Percentiles rank a stretch among this genome's conserved stretches.
Conservation (phyloP, 176 grass and related monocot genomes). For the Avena insularis region DNA sequence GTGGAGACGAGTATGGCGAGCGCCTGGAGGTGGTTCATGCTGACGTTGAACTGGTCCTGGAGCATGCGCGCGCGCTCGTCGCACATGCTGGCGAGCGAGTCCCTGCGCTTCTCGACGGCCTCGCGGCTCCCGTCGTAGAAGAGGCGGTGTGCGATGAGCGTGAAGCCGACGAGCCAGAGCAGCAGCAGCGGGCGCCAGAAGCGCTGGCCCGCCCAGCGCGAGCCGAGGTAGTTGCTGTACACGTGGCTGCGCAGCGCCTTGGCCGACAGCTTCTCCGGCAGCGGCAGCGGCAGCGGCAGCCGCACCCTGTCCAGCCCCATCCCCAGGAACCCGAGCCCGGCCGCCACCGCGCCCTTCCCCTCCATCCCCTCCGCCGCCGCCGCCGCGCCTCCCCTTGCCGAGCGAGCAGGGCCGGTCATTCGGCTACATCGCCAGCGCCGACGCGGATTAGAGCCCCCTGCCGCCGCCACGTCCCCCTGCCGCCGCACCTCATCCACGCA, state of each 20-base stretch:
- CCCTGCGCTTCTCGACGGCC: constrained; percentile 64
- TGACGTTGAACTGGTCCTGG: constrained; percentile 99
- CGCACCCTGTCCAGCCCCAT: constrained; percentile 39
- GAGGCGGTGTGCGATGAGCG: constrained; percentile 27
- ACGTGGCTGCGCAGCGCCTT: constrained; percentile 57
- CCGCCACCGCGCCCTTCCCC: constrained; percentile 14
- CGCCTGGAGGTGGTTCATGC: constrained; percentile 97
- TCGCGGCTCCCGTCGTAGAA: constrained; percentile 39
- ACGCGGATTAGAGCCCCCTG: neutral
- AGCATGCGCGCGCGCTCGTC: constrained; percentile 96
- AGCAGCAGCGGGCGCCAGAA: constrained; percentile 52
- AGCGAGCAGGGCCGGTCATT: constrained; percentile 25
- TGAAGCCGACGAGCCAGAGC: constrained; percentile 54
- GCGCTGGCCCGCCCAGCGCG: constrained; percentile 46
- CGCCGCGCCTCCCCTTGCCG: neutral
- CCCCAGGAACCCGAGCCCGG: constrained; percentile 47
- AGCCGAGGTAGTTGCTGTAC: constrained; percentile 52
- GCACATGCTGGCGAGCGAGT: constrained; percentile 86
- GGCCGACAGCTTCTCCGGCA: constrained; percentile 64
- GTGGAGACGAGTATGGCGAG: constrained; percentile 94
- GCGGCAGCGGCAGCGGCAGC: neutral
- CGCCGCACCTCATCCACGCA: constrained; percentile 25
- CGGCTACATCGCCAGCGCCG: constrained; percentile 45
- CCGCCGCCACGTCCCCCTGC: neutral
- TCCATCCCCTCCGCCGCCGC: constrained; percentile 32